A percentile compares a stretch with the other conserved stretches of the same genome.
Evolutionary conservation across 2,329 filamentous ascomycete genomes (phyloP).

Genomic region (Colletotrichum neosansevieriae): DNA sequence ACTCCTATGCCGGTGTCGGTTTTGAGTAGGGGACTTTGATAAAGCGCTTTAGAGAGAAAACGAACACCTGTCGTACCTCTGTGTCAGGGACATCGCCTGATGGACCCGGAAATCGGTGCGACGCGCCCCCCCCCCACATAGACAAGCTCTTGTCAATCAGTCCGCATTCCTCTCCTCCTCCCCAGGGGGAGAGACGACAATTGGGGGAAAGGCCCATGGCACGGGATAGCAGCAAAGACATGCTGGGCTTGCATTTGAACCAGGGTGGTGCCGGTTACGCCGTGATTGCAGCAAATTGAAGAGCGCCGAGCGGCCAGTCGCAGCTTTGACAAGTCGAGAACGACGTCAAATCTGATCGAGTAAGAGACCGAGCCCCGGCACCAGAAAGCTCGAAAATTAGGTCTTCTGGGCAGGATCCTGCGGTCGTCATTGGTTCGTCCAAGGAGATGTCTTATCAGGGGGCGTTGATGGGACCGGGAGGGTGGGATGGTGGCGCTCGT

Average conservation of each 20-base stretch:
- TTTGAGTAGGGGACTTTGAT: slow-evolving; percentile 25
- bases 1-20: slow-evolving; percentile 12
- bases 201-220: neutral
- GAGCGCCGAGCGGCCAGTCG: neutral
- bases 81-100: slow-evolving; percentile 19
- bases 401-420: neutral
- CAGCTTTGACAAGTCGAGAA: neutral
- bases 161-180: neutral
- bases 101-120: slow-evolving; percentile 29
- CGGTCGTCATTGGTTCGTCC: slow-evolving; percentile 20
- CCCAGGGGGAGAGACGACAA: no score
- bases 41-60: slow-evolving; percentile 14
- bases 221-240: slow-evolving; percentile 17
- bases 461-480: slow-evolving; percentile 6
- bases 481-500: slow-evolving; percentile 7
- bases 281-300: slow-evolving; percentile 17
- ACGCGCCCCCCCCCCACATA: slow-evolving; percentile 33
- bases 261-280: slow-evolving; percentile 12
- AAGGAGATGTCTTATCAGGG: slow-evolving; percentile 31
- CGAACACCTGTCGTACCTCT: slow-evolving; percentile 1
- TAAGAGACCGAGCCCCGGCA: slow-evolving; percentile 27
- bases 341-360: slow-evolving; percentile 40
- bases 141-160: slow-evolving; percentile 25
- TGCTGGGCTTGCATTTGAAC: slow-evolving; percentile 17
- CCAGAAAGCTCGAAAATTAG: slow-evolving; percentile 9